Percentiles rank a stretch among this genome's conserved stretches.
Evolutionary conservation across 2,329 filamentous ascomycete species (phyloP).

Genomic region (Sporothrix brunneoviolacea): DNA sequence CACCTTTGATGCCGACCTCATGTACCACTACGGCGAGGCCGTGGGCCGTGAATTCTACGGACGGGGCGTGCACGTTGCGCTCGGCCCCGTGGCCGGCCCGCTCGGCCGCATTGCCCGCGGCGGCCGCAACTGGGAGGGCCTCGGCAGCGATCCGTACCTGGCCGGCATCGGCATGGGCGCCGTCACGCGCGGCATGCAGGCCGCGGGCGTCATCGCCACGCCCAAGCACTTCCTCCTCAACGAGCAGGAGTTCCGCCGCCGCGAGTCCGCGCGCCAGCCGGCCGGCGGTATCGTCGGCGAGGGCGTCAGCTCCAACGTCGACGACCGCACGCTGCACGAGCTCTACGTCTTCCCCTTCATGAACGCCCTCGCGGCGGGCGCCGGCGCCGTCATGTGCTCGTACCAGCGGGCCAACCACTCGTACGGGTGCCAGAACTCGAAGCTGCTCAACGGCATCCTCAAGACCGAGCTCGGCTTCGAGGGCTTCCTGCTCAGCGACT

Average conservation of each 20-base stretch:
- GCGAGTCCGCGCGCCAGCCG: constrained; percentile 21
- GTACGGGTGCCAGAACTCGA: constrained; percentile 68
- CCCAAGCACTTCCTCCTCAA: constrained; percentile 58
- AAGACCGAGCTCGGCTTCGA: constrained; percentile 59
- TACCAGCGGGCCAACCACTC: constrained; percentile 68
- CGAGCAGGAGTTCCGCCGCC: constrained; percentile 51
- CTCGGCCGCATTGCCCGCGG: constrained; percentile 57
- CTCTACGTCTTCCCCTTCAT: constrained; percentile 61
- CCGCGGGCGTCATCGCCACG: constrained; percentile 65
- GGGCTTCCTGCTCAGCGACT: constrained; percentile 64
- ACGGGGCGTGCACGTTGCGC: constrained; percentile 64
- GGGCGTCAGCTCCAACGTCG: constrained; percentile 54
- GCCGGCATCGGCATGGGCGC: constrained; percentile 25
- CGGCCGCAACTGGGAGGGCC: constrained; percentile 54
- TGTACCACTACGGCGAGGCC: constrained; percentile 58
- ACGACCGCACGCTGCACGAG: constrained; percentile 60
- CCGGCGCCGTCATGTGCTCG: constrained; percentile 57
- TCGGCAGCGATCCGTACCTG: constrained; percentile 29
- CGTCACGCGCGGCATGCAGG: constrained; percentile 25
- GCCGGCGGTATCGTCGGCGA: constrained; percentile 46
- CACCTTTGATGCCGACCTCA: constrained; percentile 61
- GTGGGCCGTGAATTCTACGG: constrained; percentile 62
- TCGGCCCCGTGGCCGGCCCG: constrained; percentile 52
- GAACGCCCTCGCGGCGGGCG: constrained; percentile 51
- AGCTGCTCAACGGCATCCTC: constrained; percentile 60